These are phyloP conservation scores for Eucalyptus pauciflora DNA, from an alignment of 345 rosid species.

Conservation along the genomic window DNA sequence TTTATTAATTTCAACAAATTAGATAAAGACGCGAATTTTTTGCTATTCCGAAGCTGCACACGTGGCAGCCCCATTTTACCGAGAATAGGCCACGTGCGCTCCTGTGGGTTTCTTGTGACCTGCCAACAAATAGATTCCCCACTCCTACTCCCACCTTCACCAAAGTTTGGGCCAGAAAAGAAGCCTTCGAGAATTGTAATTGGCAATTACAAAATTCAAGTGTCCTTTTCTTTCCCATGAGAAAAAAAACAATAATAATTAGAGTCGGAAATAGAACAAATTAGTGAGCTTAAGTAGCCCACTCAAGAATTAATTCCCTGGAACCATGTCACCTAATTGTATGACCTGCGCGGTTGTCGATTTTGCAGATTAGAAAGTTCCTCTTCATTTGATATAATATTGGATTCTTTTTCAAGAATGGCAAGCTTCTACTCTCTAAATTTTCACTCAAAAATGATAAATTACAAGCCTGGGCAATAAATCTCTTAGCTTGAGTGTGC, in stretches of 20 bases:
- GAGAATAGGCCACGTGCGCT: not conserved
- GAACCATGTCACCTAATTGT: not conserved
- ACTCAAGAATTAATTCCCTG: not conserved
- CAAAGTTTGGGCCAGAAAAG: not conserved
- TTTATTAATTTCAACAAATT: not conserved
- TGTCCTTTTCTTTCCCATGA: not conserved
- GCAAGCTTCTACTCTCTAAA: not conserved
- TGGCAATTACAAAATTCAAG: not conserved
- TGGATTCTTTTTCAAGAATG: not conserved
- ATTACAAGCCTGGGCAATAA: not conserved
- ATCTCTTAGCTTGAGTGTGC: not conserved
- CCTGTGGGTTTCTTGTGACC: not conserved
- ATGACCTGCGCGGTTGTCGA: not conserved
- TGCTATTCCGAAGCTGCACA: not conserved
- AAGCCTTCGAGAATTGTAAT: not conserved
- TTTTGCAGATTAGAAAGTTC: not conserved
- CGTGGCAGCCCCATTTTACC: not conserved
- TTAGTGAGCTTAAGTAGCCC: not conserved
- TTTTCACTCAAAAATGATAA: not conserved
- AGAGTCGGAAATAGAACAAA: not conserved
- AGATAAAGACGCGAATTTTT: not conserved
- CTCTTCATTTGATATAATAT: accelerated
- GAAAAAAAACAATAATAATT: not conserved
- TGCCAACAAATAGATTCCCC: not conserved
- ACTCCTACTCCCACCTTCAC: not conserved